Base-by-base conservation (phyloP, 1,139 yeast genomes). In the Yamadazyma atlantica region DNA sequence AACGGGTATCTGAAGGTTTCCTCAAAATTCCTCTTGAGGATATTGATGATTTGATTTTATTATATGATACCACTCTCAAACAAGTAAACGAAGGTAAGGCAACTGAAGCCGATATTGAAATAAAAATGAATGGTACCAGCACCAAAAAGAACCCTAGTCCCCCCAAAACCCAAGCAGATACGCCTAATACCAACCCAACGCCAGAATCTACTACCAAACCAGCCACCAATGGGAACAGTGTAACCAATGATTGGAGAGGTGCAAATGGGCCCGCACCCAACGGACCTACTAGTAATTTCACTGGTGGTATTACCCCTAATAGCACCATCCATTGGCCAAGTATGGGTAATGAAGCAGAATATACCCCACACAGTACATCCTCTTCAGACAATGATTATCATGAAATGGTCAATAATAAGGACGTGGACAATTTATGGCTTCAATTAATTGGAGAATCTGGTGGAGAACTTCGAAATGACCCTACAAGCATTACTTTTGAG, bases 361-460 rank as follows among this genome's bases (percentile, higher is more conserved):
- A 44, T 24, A 42, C 46, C 8, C 42, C 49, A 2, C 14, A 12
- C 4, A 31, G 42, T 4, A 34, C 23, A 14, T n/a, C n/a, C n/a
- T 36, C 34, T 5, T 36, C 48, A 9, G 53, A 50, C 15, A 32
- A 41, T 8, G 59, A 54, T 29, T 57, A 49, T 26, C 27, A 51
- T n/a, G 49, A 56, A 25, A 49, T 51, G 22, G 44, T 61, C 6
- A 58, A 58, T 21, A 58, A 60, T 43, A 53, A 54, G 7, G 70
- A 65, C 29, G 58, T 67, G 30, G 75, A 69, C 43, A 54, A 60
- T 32, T 49, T 68, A 24, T 69, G 75, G 75, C 40, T 51, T 21
- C 66, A 62, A 42, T 55, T 67, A 51, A 38, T 19, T 7, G 17
- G 17, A 9, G 30, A 47, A 10, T n/a, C n/a, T n/a, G n/a, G n/a